phyloP scores from a whole-genome alignment of 2,329 filamentous ascomycete genomes.

The Trichophyton verrucosum region DNA sequence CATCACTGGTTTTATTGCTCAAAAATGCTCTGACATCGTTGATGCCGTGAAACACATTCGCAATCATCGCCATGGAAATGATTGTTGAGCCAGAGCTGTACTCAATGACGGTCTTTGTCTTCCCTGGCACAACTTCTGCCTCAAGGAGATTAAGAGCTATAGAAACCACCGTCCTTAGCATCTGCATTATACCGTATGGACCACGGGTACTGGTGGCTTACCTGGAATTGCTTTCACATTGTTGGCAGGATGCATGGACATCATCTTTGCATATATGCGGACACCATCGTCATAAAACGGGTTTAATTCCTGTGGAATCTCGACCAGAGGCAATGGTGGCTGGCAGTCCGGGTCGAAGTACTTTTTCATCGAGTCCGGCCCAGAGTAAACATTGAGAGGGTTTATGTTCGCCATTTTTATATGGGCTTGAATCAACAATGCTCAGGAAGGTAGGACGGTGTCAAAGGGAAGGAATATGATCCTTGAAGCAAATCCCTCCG shows the following conservation, averaged over 20 bases:
- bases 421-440: not conserved
- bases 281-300: conserved; percentile 47
- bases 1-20: conserved; percentile 46
- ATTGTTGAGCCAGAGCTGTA: conserved; percentile 52
- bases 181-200: not conserved
- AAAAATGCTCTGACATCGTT: conserved; percentile 44
- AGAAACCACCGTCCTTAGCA: not conserved
- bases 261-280: conserved; percentile 54
- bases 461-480: not conserved
- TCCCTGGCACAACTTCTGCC: conserved; percentile 13
- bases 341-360: conserved; percentile 49
- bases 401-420: conserved; percentile 13
- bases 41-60: conserved; percentile 40
- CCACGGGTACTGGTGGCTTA: not conserved
- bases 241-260: conserved; percentile 51
- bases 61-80: conserved; percentile 46
- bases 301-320: conserved; percentile 47
- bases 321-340: conserved; percentile 49
- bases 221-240: conserved; percentile 52
- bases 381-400: conserved; percentile 44
- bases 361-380: conserved; percentile 43
- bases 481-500: not conserved
- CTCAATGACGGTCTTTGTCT: conserved; percentile 45
- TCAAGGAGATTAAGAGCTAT: not conserved
- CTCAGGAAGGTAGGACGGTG: not conserved